A percentile compares a stretch with the other conserved stretches of the same genome.
These are phyloP conservation scores for Penicillium lagena DNA, from an alignment of 495 filamentous ascomycete species.

Conservation along the genomic window DNA sequence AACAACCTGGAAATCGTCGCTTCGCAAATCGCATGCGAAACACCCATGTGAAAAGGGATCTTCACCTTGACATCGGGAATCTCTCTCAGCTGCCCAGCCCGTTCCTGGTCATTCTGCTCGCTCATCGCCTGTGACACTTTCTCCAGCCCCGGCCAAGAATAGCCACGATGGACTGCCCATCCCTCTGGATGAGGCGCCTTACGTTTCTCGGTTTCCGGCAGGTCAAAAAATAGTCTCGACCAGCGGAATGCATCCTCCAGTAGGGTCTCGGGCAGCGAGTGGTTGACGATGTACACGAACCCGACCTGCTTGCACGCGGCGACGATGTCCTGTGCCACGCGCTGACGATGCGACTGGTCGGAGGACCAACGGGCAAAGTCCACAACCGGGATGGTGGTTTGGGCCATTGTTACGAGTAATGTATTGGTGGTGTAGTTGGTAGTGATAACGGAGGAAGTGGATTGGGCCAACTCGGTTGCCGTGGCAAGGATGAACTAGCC, in stretches of 20 bases:
- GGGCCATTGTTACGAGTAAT: not conserved
- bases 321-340: slow-evolving; percentile 41
- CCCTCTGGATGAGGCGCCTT: slow-evolving; percentile 57
- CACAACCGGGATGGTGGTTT: slow-evolving; percentile 42
- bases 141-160: slow-evolving; percentile 59
- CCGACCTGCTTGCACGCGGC: slow-evolving; percentile 51
- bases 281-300: slow-evolving; percentile 54
- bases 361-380: slow-evolving; percentile 43
- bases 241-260: slow-evolving; percentile 50
- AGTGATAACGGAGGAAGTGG: not conserved
- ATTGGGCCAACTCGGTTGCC: slow-evolving; percentile 30
- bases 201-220: slow-evolving; percentile 39
- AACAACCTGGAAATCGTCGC: too few species aligned
- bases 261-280: slow-evolving; percentile 37
- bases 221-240: slow-evolving; percentile 42
- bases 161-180: slow-evolving; percentile 52
- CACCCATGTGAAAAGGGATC: too few species aligned
- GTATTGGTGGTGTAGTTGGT: too few species aligned
- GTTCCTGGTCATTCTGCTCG: slow-evolving; percentile 31
- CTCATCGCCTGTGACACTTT: slow-evolving; percentile 57
- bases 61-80: slow-evolving; percentile 33
- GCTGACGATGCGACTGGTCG: slow-evolving; percentile 25
- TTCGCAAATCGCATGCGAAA: too few species aligned
- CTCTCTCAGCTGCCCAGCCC: slow-evolving; percentile 21
- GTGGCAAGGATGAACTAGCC: slow-evolving; percentile 15